Percentiles rank a stretch among this genome's conserved stretches.
These are phyloP conservation scores for Aspergillus tanneri DNA, from an alignment of 2,329 filamentous ascomycete genomes.

Conservation along the genomic window DNA sequence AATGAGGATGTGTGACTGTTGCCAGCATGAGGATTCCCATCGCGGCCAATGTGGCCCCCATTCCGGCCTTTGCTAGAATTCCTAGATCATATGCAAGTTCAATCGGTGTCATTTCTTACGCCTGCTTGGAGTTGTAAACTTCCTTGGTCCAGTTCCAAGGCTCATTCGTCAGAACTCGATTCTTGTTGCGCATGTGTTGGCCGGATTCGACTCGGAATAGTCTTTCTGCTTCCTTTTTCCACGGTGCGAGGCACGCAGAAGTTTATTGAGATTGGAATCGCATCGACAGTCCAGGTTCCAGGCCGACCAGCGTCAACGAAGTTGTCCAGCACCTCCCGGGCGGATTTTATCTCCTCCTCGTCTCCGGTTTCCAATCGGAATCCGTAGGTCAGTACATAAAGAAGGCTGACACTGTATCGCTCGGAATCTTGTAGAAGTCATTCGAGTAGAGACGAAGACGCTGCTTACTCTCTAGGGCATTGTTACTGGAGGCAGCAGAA, in stretches of 20 bases:
- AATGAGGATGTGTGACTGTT: slow-evolving; percentile 45
- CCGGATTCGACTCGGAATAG: slow-evolving; percentile 19
- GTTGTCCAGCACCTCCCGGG: slow-evolving; percentile 47
- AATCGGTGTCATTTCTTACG: slow-evolving; percentile 42
- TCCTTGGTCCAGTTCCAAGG: slow-evolving; percentile 32
- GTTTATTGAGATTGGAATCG: slow-evolving; percentile 43
- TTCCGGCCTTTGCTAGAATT: slow-evolving; percentile 49
- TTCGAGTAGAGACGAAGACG: slow-evolving; percentile 39
- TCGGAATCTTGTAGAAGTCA: slow-evolving; percentile 49
- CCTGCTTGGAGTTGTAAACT: slow-evolving; percentile 32
- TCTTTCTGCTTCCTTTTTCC: slow-evolving; percentile 34
- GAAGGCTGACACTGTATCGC: slow-evolving; percentile 50
- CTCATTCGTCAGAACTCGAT: slow-evolving; percentile 6
- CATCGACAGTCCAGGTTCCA: slow-evolving; percentile 45
- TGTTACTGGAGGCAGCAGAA: no score
- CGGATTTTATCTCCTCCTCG: slow-evolving; percentile 47
- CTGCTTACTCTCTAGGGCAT: slow-evolving; percentile 50
- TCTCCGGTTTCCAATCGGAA: slow-evolving; percentile 45
- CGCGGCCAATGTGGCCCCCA: slow-evolving; percentile 49
- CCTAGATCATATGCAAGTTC: slow-evolving; percentile 49
- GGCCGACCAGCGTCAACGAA: slow-evolving; percentile 50
- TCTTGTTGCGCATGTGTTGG: slow-evolving; percentile 22
- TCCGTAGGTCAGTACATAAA: slow-evolving; percentile 53
- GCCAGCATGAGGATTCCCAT: slow-evolving; percentile 51
- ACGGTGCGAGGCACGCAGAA: slow-evolving; percentile 37